phyloP scores from a whole-genome alignment of 1,284 basidiomycete species.

The Mycena sp. region DNA sequence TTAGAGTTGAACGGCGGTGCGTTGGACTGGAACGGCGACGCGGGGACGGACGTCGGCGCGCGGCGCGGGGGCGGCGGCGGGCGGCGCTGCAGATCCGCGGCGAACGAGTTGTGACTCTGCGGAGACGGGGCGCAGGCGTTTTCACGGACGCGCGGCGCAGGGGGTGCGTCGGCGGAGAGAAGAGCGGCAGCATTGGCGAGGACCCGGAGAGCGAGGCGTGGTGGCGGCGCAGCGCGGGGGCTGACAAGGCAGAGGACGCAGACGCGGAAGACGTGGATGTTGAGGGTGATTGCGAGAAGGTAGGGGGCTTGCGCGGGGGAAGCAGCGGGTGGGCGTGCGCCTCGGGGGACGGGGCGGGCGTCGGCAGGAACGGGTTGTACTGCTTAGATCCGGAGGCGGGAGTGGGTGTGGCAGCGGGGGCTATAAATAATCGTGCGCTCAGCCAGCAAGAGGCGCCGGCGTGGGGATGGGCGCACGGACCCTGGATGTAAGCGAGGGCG shows the following conservation, averaged over 20 bases:
- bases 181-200: neutral
- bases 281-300: neutral
- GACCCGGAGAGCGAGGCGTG: neutral
- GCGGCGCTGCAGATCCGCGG: neutral
- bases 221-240: neutral
- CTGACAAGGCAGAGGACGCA: neutral
- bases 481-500: slow-evolving; percentile 23
- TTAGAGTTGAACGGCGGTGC: no score
- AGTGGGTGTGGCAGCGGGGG: neutral
- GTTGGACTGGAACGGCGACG: no score
- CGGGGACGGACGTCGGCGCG: no score
- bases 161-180: slow-evolving; percentile 15
- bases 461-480: neutral
- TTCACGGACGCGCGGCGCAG: slow-evolving; percentile 17
- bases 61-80: neutral
- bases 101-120: no score
- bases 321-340: neutral
- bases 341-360: slow-evolving; percentile 27
- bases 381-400: neutral
- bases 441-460: neutral
- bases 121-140: neutral
- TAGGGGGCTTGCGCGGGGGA: no score
- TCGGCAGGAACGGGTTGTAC: slow-evolving; percentile 26
- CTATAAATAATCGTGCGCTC: slow-evolving; percentile 5
- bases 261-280: neutral